Percentiles rank a stretch among this genome's conserved stretches.
Conservation (phyloP, 2,329 filamentous ascomycete species). For the Xylariales sp. region DNA sequence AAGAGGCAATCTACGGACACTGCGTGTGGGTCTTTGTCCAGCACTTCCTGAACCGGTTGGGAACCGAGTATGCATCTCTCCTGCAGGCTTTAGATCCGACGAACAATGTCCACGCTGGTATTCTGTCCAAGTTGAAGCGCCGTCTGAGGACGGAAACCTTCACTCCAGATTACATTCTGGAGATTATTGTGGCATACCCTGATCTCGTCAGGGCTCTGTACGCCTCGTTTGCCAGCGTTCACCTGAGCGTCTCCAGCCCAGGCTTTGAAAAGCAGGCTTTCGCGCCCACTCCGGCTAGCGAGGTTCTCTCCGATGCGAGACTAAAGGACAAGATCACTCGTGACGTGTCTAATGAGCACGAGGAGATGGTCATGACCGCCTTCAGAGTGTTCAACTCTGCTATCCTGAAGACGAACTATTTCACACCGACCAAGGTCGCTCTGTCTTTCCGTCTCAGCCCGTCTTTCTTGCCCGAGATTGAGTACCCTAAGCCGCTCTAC, state of each 20-base stretch:
- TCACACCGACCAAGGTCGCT: slow-evolving; percentile 95
- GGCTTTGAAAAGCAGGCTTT: slow-evolving; percentile 47
- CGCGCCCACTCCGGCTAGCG: slow-evolving; percentile 51
- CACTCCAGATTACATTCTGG: slow-evolving; percentile 94
- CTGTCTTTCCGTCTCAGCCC: slow-evolving; percentile 93
- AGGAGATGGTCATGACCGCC: slow-evolving; percentile 95
- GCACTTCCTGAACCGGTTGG: slow-evolving; percentile 95
- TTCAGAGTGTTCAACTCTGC: slow-evolving; percentile 94
- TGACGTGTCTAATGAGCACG: slow-evolving; percentile 87
- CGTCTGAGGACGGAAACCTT: slow-evolving; percentile 94
- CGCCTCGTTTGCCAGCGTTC: slow-evolving; percentile 83
- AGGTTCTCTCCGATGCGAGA: slow-evolving; percentile 71
- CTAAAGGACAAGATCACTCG: slow-evolving; percentile 74
- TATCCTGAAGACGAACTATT: slow-evolving; percentile 96
- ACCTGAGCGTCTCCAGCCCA: slow-evolving; percentile 56
- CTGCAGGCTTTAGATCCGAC: slow-evolving; percentile 73
- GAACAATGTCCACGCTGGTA: slow-evolving; percentile 80
- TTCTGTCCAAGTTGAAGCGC: slow-evolving; percentile 92
- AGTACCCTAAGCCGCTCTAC: slow-evolving; percentile 90
- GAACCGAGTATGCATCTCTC: slow-evolving; percentile 85
- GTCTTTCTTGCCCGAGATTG: slow-evolving; percentile 79
- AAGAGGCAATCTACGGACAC: slow-evolving; percentile 96
- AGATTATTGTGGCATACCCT: slow-evolving; percentile 92
- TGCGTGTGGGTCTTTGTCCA: slow-evolving; percentile 97
- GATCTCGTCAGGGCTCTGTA: slow-evolving; percentile 84